These are phyloP conservation scores for Sedum album DNA, from an alignment of 164 flowering plant genomes.

Conservation along the genomic window DNA sequence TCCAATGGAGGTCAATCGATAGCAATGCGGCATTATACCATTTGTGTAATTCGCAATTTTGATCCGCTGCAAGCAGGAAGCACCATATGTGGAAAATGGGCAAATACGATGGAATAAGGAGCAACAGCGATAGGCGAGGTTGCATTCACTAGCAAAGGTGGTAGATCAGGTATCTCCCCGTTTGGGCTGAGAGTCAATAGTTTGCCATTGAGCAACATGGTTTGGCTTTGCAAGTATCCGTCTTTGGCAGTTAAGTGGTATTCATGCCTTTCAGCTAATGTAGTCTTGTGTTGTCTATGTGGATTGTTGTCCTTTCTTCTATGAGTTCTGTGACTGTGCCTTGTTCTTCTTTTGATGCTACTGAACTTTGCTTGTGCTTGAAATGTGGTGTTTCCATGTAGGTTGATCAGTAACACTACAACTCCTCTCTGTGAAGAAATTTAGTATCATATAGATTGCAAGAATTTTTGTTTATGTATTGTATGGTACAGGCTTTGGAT, in stretches of 20 bases:
- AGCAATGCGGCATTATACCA: not conserved
- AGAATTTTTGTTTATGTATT: not conserved
- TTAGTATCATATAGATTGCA: too few relatives aligned
- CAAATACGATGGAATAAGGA: conserved; percentile 71
- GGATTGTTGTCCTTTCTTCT: conserved; percentile 52
- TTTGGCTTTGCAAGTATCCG: conserved; percentile 60
- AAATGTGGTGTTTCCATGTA: conserved; percentile 56
- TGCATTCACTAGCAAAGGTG: conserved; percentile 30
- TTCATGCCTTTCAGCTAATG: conserved; percentile 40
- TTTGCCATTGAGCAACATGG: conserved; percentile 57
- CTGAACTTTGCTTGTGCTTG: conserved; percentile 24
- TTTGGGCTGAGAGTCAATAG: conserved; percentile 39
- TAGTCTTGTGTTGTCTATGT: conserved; percentile 14
- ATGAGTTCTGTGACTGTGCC: conserved; percentile 45
- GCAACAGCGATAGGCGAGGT: conserved; percentile 37
- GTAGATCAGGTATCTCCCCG: conserved; percentile 52
- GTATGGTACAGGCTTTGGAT: not conserved
- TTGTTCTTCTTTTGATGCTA: conserved; percentile 8
- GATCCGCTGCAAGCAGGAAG: conserved; percentile 54
- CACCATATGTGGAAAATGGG: conserved; percentile 46
- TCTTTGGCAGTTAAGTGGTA: conserved; percentile 68
- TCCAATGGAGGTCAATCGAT: not conserved
- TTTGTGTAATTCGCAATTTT: not conserved
- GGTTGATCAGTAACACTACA: conserved; percentile 69
- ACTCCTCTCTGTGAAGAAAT: conserved; percentile 48